phyloP scores from a whole-genome alignment of 192 early-diverging fungal genomes.

The Martensiomyces pterosporus region DNA sequence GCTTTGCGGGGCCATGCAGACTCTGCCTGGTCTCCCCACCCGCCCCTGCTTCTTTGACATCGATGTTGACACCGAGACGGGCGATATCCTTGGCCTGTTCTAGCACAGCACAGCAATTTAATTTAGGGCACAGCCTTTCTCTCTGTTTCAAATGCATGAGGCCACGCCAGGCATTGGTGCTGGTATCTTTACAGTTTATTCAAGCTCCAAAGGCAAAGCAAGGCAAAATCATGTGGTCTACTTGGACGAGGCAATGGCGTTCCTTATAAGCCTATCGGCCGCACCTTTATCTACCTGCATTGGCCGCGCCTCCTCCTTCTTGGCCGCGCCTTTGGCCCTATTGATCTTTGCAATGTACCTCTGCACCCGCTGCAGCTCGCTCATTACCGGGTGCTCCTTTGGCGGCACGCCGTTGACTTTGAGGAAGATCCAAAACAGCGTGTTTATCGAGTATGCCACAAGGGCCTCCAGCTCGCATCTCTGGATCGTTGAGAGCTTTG shows the following conservation, averaged over 20 bases:
- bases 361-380: constrained; percentile 49
- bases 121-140: too few species aligned
- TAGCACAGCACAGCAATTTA: constrained; percentile 52
- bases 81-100: constrained; percentile 84
- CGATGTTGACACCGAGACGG: constrained; percentile 82
- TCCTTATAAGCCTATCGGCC: constrained; percentile 50
- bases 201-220: too few species aligned
- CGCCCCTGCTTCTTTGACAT: constrained; percentile 96
- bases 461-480: constrained; percentile 56
- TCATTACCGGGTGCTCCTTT: constrained; percentile 54
- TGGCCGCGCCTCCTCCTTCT: constrained; percentile 14
- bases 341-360: constrained; percentile 51
- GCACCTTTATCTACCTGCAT: constrained; percentile 52
- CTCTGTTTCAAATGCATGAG: too few species aligned
- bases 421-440: constrained; percentile 53
- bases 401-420: constrained; percentile 55
- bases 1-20: constrained; percentile 92
- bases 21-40: constrained; percentile 96
- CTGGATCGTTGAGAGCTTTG: constrained; percentile 48
- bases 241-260: too few species aligned
- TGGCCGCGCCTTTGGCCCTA: constrained; percentile 31
- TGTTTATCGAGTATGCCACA: constrained; percentile 55
- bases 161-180: too few species aligned
- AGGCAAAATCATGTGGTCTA: too few species aligned
- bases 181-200: too few species aligned